Evolutionary conservation across 768 basidiomycete genomes (phyloP), one percentile per base, ranked within the genome.

Genomic region (Clitopilus hobsonii): DNA sequence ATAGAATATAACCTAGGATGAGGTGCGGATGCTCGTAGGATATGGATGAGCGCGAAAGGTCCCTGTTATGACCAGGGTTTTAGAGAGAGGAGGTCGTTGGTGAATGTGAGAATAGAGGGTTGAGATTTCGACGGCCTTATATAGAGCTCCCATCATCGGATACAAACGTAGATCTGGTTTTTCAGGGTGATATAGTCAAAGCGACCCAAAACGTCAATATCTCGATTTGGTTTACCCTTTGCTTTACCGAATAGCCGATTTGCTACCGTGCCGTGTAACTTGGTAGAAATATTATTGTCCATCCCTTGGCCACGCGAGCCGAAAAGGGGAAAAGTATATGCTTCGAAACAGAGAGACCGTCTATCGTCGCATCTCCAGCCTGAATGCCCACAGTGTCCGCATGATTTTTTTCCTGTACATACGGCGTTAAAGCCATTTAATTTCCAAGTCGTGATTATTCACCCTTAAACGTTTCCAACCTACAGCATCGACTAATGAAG

Each of bases 131-230:
- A 32, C 38, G 29, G 30, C 51, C 52, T 51, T 53, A 54, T 63
- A 56, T 63, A 61, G 58, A 60, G 45, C 25, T 47, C 53, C 29
- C 41, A 41, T 18, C 18, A 53, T 59, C 61, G 58, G 62, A 63
- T 58, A 58, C 58, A 60, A 51, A 56, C 58, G 58, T 54, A 22
- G 49, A 51, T 51, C 29, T 51, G 26, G 49, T 29, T 51, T n/a
- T 24, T 59, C 60, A 61, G 62, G 60, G 58, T 56, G 30, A 59
- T n/a, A n/a, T 23, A 20, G 38, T 49, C 55, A 55, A 56, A 52
- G 45, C 51, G 53, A 38, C 29, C 38, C 52, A 53, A 60, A 62
- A 60, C 57, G 57, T 62, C 61, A 62, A 25, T 28, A 51, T 28
- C 49, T 45, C 41, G 41, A 45, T 45, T 45, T 45, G 41, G 41